Evolutionary conservation across 139 green algal genomes (phyloP).

Genomic region (Pedinophyceae sp.): DNA sequence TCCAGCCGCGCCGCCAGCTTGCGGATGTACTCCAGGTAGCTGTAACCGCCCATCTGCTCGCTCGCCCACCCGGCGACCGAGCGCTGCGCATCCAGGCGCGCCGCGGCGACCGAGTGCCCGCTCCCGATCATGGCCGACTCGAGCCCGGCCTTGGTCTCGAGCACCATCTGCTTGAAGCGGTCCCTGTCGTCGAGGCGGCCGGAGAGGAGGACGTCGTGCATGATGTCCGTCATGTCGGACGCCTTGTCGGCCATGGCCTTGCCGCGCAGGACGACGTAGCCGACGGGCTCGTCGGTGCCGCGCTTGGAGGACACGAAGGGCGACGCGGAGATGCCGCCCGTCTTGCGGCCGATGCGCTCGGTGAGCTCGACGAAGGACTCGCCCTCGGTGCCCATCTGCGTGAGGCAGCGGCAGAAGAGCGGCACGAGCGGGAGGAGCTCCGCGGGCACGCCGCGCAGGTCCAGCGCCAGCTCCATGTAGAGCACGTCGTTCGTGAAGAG

Average conservation of each 20-base stretch:
- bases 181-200: conserved; percentile 68
- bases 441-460: conserved; percentile 47
- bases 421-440: conserved; percentile 85
- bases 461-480: conserved; percentile 68
- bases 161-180: conserved; percentile 93
- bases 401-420: conserved; percentile 82
- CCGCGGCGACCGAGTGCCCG: conserved; percentile 68
- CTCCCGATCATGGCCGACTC: conserved; percentile 58
- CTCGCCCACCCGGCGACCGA: conserved; percentile 56
- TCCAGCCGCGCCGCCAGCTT: conserved; percentile 69
- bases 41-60: conserved; percentile 80
- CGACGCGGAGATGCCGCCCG: conserved; percentile 77
- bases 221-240: conserved; percentile 70
- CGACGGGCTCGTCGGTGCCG: conserved; percentile 38
- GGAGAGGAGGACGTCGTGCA: conserved; percentile 64
- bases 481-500: conserved; percentile 98
- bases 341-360: conserved; percentile 92
- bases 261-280: conserved; percentile 67
- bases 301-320: conserved; percentile 53
- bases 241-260: conserved; percentile 85
- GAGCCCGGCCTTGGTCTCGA: conserved; percentile 75
- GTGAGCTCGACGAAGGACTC: conserved; percentile 87
- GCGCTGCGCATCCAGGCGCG: conserved; percentile 71
- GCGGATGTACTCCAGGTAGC: conserved; percentile 79
- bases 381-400: conserved; percentile 72